These are phyloP conservation scores for Aegle marmelos DNA, from an alignment of 345 rosid species.

Conservation along the genomic window DNA sequence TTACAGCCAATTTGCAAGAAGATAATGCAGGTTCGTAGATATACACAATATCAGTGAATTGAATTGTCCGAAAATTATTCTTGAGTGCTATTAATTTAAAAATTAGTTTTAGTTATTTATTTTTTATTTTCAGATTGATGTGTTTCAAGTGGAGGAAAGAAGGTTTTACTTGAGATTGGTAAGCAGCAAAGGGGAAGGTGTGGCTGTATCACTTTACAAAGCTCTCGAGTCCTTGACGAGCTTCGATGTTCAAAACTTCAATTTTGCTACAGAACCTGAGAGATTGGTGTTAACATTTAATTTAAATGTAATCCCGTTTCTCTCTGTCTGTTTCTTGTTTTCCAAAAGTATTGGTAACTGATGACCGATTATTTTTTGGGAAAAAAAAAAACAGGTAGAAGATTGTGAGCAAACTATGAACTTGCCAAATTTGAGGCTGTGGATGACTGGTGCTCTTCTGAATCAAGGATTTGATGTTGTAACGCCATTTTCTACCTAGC, in stretches of 20 bases:
- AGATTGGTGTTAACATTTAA: slow-evolving; percentile 53
- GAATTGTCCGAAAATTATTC: too few relatives aligned
- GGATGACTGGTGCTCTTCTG: slow-evolving; percentile 71
- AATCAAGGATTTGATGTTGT: slow-evolving; percentile 72
- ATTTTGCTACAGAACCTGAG: slow-evolving; percentile 50
- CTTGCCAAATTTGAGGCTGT: slow-evolving; percentile 63
- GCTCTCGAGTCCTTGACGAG: slow-evolving; percentile 70
- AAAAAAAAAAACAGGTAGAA: slow-evolving; percentile 37
- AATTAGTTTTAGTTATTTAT: too few relatives aligned
- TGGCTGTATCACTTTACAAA: slow-evolving; percentile 60
- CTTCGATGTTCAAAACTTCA: slow-evolving; percentile 69
- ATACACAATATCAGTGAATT: too few relatives aligned
- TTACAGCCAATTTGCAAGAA: slow-evolving; percentile 36
- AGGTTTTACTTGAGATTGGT: slow-evolving; percentile 59
- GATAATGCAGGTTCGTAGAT: slow-evolving; percentile 52
- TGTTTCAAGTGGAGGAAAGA: slow-evolving; percentile 72
- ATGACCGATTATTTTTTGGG: neutral
- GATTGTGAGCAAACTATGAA: slow-evolving; percentile 45
- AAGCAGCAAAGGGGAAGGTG: slow-evolving; percentile 52
- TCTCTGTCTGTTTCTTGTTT: neutral
- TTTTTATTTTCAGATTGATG: slow-evolving; percentile 42
- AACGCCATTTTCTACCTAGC: slow-evolving; percentile 7
- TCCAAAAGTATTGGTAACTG: neutral
- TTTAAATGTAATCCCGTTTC: slow-evolving; percentile 41
- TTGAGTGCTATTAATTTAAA: too few relatives aligned